Base-by-base conservation (phyloP, 768 basidiomycete genomes). In the Tephrocybe sp. region DNA sequence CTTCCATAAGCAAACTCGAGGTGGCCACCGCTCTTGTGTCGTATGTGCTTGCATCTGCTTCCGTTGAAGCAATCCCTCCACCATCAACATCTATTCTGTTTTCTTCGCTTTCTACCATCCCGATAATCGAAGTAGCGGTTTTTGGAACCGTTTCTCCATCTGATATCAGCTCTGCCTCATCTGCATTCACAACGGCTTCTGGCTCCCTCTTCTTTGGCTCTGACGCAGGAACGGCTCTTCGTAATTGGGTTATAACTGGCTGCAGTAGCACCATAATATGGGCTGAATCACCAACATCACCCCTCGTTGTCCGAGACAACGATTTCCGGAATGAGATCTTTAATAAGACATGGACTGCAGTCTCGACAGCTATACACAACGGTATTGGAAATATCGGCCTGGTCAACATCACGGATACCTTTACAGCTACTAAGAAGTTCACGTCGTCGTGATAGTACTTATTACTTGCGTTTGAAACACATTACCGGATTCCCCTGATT, bases 181-280 rank as follows among this genome's bases (percentile, higher is more conserved):
- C 82, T 16, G 74, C 80, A 7, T 78, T 84, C 50, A 67, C 76
- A 8, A 73, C 71, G 9, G 62, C 79, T 18, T 69, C 71, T 22
- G 77, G 74, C 8, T 55, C 69, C 1, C 63, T 86, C 30, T 84
- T 84, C 59, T 86, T 85, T 61, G 85, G 84, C 15, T 79, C 82
- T 24, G 64, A 71, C 33, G 65, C 71, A 42, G 79, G 77, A 4
- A 61, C 60, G 15, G 65, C 70, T 19, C 59, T 85, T 42, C 76
- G 83, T 8, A 62, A 72, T 42, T 85, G 81, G 82, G 72, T 79
- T 6, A 74, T 83, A 43, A 64, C 69, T 29, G 68, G 63, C 15
- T 61, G 70, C 29, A 60, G 63, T 31, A 61, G 62, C 23, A 57
- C 63, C 16, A 65, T 83, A 29, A 57, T 68, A 19, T 86, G 84